Conservation (phyloP, 257 asterid genomes). For the Petunia secreta region DNA sequence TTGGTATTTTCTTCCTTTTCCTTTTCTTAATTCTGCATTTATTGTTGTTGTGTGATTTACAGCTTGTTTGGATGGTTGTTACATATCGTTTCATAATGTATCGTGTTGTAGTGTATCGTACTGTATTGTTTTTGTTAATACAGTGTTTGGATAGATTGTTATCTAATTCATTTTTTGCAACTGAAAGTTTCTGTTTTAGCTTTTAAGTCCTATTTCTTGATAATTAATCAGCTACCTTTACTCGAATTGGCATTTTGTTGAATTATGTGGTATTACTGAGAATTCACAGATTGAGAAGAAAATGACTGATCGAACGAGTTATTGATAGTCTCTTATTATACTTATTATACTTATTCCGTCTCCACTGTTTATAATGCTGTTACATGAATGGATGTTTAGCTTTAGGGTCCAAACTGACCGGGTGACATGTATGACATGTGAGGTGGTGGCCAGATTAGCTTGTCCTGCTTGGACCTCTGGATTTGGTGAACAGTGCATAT, state of each 20-base stretch:
- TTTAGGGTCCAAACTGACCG: background rate
- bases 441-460: background rate
- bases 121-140: too few species aligned
- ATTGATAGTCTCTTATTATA: background rate
- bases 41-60: background rate
- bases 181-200: background rate
- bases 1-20: conserved; percentile 43
- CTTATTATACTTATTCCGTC: background rate
- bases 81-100: too few species aligned
- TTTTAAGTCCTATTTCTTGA: background rate
- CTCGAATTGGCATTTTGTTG: background rate
- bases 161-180: background rate
- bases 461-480: too few species aligned
- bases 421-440: background rate
- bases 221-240: background rate
- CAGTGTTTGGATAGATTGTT: background rate
- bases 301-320: background rate
- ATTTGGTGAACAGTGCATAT: background rate
- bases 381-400: background rate
- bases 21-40: background rate
- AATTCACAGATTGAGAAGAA: background rate
- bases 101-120: too few species aligned
- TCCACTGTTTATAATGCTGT: background rate
- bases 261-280: background rate
- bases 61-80: too few species aligned